Conservation (phyloP, 2,329 filamentous ascomycete genomes). For the Rosellinia necatrix region DNA sequence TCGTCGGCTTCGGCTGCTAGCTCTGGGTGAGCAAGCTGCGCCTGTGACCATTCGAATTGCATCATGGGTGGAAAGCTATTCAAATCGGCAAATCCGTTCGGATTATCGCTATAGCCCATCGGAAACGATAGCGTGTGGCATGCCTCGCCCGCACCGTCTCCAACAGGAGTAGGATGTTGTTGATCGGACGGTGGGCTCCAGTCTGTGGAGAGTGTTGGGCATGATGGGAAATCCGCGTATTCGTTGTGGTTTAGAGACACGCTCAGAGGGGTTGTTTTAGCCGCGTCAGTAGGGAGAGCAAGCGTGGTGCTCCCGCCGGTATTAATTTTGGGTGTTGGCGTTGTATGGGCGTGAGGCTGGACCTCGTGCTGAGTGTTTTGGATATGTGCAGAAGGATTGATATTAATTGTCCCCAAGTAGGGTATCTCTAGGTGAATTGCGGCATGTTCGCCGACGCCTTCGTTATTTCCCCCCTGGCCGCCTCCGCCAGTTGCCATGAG, state of each 20-base stretch:
- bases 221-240: neutral
- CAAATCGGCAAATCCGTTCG: slow-evolving; percentile 8
- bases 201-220: neutral
- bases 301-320: neutral
- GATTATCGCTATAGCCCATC: slow-evolving; percentile 21
- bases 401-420: slow-evolving; percentile 53
- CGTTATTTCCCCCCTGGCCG: slow-evolving; percentile 20
- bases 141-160: slow-evolving; percentile 14
- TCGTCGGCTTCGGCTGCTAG: slow-evolving; percentile 43
- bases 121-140: slow-evolving; percentile 18
- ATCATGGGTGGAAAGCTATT: slow-evolving; percentile 21
- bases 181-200: slow-evolving; percentile 14
- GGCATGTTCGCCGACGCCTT: slow-evolving; percentile 12
- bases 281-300: neutral
- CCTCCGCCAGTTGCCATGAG: slow-evolving; percentile 6
- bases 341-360: slow-evolving; percentile 17
- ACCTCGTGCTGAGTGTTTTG: slow-evolving; percentile 8
- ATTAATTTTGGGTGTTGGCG: slow-evolving; percentile 6
- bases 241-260: neutral
- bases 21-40: slow-evolving; percentile 34
- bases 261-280: neutral
- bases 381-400: slow-evolving; percentile 38
- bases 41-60: slow-evolving; percentile 34
- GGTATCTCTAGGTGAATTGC: slow-evolving; percentile 50
- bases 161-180: neutral